Conservation (phyloP, 2,329 filamentous ascomycete species). For the Magnaporthales sp. region DNA sequence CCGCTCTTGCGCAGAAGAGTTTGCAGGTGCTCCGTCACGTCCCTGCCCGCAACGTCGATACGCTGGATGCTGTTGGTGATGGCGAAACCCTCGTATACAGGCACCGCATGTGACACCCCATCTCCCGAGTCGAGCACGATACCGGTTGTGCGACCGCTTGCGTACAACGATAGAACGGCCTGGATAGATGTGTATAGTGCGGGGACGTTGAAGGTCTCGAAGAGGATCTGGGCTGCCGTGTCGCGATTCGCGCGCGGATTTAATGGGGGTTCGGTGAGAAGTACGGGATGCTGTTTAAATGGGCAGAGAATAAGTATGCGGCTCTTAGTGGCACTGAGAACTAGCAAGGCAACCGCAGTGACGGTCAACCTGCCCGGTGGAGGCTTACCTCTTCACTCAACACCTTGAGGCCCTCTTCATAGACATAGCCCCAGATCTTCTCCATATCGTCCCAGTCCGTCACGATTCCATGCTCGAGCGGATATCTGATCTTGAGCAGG, state of each 20-base stretch:
- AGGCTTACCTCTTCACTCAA: constrained; percentile 80
- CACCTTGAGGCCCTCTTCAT: constrained; percentile 99
- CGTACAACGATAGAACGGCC: constrained; percentile 98
- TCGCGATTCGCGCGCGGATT: constrained; percentile 99
- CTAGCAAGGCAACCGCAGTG: background rate
- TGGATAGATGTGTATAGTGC: constrained; percentile 99
- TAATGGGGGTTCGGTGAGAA: constrained; percentile 98
- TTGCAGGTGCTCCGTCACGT: constrained; percentile 99
- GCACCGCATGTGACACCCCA: constrained; percentile 99
- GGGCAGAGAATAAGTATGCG: constrained; percentile 33
- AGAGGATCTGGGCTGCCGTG: constrained; percentile 99
- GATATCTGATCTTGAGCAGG: constrained; percentile 93
- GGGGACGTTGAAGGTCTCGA: constrained; percentile 99
- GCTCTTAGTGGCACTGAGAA: background rate
- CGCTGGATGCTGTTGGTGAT: constrained; percentile 99
- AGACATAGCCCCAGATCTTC: constrained; percentile 99
- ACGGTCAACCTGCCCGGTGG: constrained; percentile 7
- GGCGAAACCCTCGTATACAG: constrained; percentile 99
- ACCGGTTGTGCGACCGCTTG: constrained; percentile 99
- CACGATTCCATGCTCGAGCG: constrained; percentile 99
- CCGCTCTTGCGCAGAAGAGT: constrained; percentile 99
- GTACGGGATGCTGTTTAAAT: constrained; percentile 98
- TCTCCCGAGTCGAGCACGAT: constrained; percentile 99
- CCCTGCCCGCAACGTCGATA: constrained; percentile 99
- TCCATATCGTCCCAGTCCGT: constrained; percentile 99